Evolutionary conservation across 2,329 filamentous ascomycete genomes (phyloP).

Genomic region (Hypoxylon sp.): DNA sequence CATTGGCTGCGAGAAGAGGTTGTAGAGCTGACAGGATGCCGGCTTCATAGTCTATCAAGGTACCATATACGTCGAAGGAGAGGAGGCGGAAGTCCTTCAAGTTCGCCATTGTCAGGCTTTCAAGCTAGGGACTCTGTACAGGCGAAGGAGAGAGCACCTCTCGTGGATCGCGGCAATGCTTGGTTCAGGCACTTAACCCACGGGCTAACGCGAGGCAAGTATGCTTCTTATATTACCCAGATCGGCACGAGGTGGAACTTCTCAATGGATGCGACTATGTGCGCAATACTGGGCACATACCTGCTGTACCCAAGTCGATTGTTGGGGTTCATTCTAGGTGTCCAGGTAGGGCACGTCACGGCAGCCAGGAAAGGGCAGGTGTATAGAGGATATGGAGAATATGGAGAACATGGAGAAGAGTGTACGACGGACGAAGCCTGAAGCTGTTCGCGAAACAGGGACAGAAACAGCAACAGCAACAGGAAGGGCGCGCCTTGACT

Average conservation of each 20-base stretch:
- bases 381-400: no score
- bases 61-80: conserved; percentile 83
- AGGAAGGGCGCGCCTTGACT: conserved; percentile 31
- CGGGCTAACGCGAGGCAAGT: neutral
- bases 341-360: no score
- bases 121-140: neutral
- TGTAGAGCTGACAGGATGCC: conserved; percentile 69
- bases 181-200: neutral
- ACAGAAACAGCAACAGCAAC: no score
- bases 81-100: conserved; percentile 54
- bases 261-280: no score
- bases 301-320: no score
- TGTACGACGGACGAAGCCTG: no score
- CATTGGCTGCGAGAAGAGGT: conserved; percentile 59
- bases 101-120: conserved; percentile 18
- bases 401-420: no score
- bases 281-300: no score
- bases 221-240: neutral
- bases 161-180: neutral
- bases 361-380: no score
- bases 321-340: no score
- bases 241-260: neutral
- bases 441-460: no score
- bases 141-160: neutral
- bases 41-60: conserved; percentile 81